A percentile compares a stretch with the other conserved stretches of the same genome.
Conservation (phyloP, 768 basidiomycete genomes). For the Myochromella boudieri region DNA sequence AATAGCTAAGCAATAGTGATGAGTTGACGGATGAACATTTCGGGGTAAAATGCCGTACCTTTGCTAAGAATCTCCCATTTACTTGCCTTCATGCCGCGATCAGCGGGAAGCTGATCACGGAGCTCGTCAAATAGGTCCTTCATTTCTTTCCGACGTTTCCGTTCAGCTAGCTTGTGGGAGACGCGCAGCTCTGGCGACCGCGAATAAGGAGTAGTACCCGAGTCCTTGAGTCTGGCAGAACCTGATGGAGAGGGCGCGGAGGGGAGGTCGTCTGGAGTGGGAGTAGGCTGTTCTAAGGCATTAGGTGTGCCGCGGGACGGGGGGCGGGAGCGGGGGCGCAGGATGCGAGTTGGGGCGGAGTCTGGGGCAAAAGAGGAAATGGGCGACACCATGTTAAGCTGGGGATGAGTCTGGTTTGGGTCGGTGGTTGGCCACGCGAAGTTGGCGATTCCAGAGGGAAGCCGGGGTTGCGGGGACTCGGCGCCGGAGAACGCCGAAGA, state of each 20-base stretch:
- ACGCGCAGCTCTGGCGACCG: constrained; percentile 93
- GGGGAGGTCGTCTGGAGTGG: constrained; percentile 44
- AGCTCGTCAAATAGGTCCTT: constrained; percentile 97
- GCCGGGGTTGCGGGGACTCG: constrained; percentile 64
- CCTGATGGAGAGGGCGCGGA: constrained; percentile 34
- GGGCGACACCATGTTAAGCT: too few species aligned
- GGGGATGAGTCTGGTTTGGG: too few species aligned
- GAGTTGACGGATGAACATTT: constrained; percentile 9
- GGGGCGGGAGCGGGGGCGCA: constrained; percentile 70
- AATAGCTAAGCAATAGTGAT: constrained; percentile 54
- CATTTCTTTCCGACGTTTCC: constrained; percentile 98
- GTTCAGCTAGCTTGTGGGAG: constrained; percentile 95
- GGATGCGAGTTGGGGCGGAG: constrained; percentile 42
- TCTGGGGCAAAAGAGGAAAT: constrained; percentile 46
- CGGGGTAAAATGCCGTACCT: constrained; percentile 48
- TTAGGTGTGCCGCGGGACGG: constrained; percentile 60
- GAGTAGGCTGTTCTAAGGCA: constrained; percentile 35
- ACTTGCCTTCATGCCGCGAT: constrained; percentile 93
- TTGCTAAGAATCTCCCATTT: constrained; percentile 99
- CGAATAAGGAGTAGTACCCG: constrained; percentile 80
- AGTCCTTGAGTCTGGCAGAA: constrained; percentile 45
- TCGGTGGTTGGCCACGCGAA: constrained; percentile 68
- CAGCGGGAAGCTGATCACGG: constrained; percentile 87
- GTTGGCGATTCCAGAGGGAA: constrained; percentile 60
- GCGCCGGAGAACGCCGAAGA: constrained; percentile 57